Conservation (phyloP, 1,139 yeast species). For the Debaryomycetaceae sp. region DNA sequence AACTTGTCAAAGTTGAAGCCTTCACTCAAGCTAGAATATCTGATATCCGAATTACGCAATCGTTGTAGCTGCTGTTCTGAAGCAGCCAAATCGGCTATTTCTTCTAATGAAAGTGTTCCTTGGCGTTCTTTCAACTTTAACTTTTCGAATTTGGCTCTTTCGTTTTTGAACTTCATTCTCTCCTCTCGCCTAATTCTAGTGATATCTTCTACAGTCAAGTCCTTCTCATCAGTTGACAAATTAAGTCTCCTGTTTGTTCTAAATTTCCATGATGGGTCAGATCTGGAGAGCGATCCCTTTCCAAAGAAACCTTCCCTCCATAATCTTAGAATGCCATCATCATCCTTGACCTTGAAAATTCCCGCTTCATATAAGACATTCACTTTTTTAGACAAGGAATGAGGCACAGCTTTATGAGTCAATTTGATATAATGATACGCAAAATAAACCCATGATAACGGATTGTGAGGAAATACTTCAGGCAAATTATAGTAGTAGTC, state of each 20-base stretch:
- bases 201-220: conserved; percentile 63
- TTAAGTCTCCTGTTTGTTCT: conserved; percentile 55
- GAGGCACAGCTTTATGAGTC: conserved; percentile 27
- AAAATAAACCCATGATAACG: conserved; percentile 56
- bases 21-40: conserved; percentile 10
- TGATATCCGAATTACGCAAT: conserved; percentile 15
- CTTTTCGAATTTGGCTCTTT: conserved; percentile 39
- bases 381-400: conserved; percentile 16
- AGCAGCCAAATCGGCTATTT: conserved; percentile 18
- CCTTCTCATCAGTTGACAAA: conserved; percentile 32
- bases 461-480: conserved; percentile 50
- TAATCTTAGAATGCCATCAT: conserved; percentile 49
- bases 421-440: conserved; percentile 27
- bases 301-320: conserved; percentile 95
- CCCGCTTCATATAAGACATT: conserved; percentile 27
- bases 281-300: conserved; percentile 82
- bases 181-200: conserved; percentile 72
- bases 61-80: not conserved
- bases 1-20: conserved; percentile 12
- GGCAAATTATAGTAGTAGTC: conserved; percentile 42
- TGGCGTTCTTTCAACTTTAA: conserved; percentile 29
- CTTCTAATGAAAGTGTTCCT: conserved; percentile 21
- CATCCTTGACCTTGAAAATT: conserved; percentile 44
- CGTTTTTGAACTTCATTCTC: conserved; percentile 66
- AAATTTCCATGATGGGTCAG: conserved; percentile 86